A percentile compares a stretch with the other conserved stretches of the same genome.
phyloP scores from a whole-genome alignment of 2,329 filamentous ascomycete species.

The Arthrobotrys iridis region DNA sequence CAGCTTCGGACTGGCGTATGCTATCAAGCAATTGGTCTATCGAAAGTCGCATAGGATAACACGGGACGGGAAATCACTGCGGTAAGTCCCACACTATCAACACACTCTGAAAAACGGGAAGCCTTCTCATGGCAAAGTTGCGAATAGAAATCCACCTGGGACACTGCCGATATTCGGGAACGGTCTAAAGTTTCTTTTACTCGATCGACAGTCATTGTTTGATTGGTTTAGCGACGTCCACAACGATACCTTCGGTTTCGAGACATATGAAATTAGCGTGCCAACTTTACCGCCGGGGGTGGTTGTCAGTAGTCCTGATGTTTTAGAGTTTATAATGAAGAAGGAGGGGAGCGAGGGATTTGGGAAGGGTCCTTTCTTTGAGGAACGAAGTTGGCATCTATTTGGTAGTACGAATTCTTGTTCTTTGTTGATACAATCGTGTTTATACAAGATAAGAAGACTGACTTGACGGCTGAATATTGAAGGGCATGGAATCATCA shows the following conservation, averaged over 20 bases:
- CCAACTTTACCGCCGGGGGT: slow-evolving; percentile 72
- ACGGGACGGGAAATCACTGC: slow-evolving; percentile 27
- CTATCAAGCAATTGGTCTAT: slow-evolving; percentile 44
- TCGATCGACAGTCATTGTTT: slow-evolving; percentile 44
- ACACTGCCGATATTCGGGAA: slow-evolving; percentile 45
- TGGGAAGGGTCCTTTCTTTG: slow-evolving; percentile 72
- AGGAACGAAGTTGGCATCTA: slow-evolving; percentile 69
- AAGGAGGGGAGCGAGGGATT: slow-evolving; percentile 68
- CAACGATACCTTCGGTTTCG: slow-evolving; percentile 64
- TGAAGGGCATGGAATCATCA: slow-evolving; percentile 72
- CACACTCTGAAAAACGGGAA: not conserved
- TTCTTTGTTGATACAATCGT: not conserved
- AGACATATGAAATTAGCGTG: slow-evolving; percentile 72
- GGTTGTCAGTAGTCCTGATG: slow-evolving; percentile 71
- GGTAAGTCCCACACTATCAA: slow-evolving; percentile 20
- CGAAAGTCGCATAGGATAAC: slow-evolving; percentile 28
- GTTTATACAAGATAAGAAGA: not conserved
- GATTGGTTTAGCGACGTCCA: slow-evolving; percentile 53
- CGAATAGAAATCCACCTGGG: slow-evolving; percentile 36
- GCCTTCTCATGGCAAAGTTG: not conserved
- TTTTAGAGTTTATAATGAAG: slow-evolving; percentile 72
- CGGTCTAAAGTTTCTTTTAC: slow-evolving; percentile 44
- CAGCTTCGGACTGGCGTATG: slow-evolving; percentile 29
- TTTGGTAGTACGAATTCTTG: slow-evolving; percentile 64
- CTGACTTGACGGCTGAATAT: not conserved